Evolutionary conservation across 495 filamentous ascomycete species (phyloP), one percentile per base, ranked within the genome.

Genomic region (Penicillium odoratum): DNA sequence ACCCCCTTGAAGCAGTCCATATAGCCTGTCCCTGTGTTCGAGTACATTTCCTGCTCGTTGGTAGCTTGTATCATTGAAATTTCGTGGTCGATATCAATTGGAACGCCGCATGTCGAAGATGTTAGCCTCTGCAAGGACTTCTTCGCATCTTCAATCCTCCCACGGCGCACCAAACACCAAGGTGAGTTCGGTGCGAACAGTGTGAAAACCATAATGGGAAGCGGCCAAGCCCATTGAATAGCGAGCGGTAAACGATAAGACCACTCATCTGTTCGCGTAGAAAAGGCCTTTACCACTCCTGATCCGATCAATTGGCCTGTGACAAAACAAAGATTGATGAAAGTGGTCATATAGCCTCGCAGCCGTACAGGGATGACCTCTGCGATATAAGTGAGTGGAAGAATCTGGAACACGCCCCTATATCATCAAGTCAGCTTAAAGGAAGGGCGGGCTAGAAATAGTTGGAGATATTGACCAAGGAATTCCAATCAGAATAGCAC

Each of bases 191-290:
- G 90, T 0, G 88, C 87, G 25, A 90, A 81, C 47, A 75, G 77
- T 54, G 90, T 85, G 18, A 85, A 88, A 55, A 91, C 75, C 52
- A 88, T 81, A 7, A 94, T 77, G 2, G 89, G 89, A 6, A 88
- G 67, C 0, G 89, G 89, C 88, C 89, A 93, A 81, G 93, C 88
- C 89, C 90, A 93, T 72, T 93, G 90, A 8, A 91, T 66, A 3
- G 83, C 85, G 58, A 89, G 91, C 0, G 86, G 85, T 55, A 86
- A 83, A 10, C 84, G 78, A 67, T 89, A 89, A 2, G 84, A 79
- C 86, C 86, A 89, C 62, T 87, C 63, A 50, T 85, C 83, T 2
- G 72, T 47, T 11, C 83, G 75, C 42, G 74, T 69, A 45, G 86
- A 64, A 79, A 89, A 83, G 25, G 77, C 74, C 69, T 81, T 84